Conservation (phyloP, 2,329 filamentous ascomycete genomes). For the Torrubiellomyces zombiae region DNA sequence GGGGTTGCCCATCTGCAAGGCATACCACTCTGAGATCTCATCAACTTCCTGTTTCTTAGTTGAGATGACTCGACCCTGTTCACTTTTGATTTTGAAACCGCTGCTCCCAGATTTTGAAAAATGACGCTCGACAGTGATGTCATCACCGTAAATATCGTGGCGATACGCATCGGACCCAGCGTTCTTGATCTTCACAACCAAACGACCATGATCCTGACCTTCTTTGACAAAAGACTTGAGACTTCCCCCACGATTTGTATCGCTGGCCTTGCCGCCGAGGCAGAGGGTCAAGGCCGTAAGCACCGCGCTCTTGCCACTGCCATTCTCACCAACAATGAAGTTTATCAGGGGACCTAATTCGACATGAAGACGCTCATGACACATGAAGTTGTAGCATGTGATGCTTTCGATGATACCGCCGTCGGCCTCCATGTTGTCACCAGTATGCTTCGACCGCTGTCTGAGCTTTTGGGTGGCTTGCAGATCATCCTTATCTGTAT, state of each 20-base stretch:
- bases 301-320: conserved; percentile 92
- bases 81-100: conserved; percentile 75
- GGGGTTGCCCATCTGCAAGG: conserved; percentile 88
- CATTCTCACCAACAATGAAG: conserved; percentile 95
- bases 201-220: conserved; percentile 57
- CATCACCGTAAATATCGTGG: conserved; percentile 63
- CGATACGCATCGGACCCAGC: conserved; percentile 72
- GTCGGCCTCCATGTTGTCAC: conserved; percentile 60
- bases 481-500: conserved; percentile 42
- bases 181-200: conserved; percentile 84
- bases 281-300: conserved; percentile 86
- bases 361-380: conserved; percentile 66
- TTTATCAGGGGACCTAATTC: conserved; percentile 89
- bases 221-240: conserved; percentile 86
- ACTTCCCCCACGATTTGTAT: conserved; percentile 81
- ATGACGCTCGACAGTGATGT: conserved; percentile 79
- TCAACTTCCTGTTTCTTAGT: conserved; percentile 77
- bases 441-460: conserved; percentile 28
- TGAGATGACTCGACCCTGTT: conserved; percentile 53
- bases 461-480: conserved; percentile 48
- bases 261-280: conserved; percentile 82
- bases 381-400: conserved; percentile 91
- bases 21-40: conserved; percentile 85
- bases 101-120: conserved; percentile 62
- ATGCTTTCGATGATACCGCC: conserved; percentile 80